Conservation (phyloP, 441 rosid genomes). For the Adansonia rubrostipa region DNA sequence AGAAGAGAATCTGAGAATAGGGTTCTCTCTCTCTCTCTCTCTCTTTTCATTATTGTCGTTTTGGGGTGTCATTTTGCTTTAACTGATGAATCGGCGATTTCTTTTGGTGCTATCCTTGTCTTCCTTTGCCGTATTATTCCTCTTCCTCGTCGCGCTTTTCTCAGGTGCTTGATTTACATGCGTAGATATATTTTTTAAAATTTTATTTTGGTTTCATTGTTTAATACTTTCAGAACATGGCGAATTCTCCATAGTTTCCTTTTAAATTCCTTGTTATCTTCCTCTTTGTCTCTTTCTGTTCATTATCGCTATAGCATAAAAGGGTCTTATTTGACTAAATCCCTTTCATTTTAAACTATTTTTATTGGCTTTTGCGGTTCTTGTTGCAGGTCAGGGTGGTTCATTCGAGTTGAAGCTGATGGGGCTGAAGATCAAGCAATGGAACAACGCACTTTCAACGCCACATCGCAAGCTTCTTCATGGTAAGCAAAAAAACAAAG, state of each 20-base stretch:
- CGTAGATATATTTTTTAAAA: neutral
- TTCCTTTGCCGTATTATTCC: conserved; percentile 30
- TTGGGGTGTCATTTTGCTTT: neutral
- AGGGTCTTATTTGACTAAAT: neutral
- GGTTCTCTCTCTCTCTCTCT: neutral
- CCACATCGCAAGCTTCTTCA: conserved; percentile 57
- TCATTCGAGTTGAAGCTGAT: conserved; percentile 21
- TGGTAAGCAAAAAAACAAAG: conserved; percentile 37
- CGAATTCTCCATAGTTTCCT: neutral
- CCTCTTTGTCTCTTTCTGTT: conserved; percentile 27
- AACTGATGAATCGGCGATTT: conserved; percentile 24
- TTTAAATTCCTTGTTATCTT: neutral
- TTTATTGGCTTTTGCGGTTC: conserved; percentile 7
- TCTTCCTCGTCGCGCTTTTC: conserved; percentile 19
- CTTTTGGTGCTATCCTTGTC: conserved; percentile 26
- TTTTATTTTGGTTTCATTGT: too few species aligned
- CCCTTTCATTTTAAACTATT: neutral
- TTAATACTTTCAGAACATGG: neutral
- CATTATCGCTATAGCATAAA: neutral
- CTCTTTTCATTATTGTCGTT: too few species aligned
- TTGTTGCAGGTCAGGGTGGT: conserved; percentile 29
- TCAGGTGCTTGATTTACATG: conserved; percentile 33
- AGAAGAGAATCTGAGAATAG: neutral
- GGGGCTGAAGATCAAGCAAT: conserved; percentile 24
- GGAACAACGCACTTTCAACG: conserved; percentile 20